A percentile compares a stretch with the other conserved stretches of the same genome.
These are phyloP conservation scores for Haematococcus lacustris DNA, from an alignment of 139 green algal species.

Conservation along the genomic window DNA sequence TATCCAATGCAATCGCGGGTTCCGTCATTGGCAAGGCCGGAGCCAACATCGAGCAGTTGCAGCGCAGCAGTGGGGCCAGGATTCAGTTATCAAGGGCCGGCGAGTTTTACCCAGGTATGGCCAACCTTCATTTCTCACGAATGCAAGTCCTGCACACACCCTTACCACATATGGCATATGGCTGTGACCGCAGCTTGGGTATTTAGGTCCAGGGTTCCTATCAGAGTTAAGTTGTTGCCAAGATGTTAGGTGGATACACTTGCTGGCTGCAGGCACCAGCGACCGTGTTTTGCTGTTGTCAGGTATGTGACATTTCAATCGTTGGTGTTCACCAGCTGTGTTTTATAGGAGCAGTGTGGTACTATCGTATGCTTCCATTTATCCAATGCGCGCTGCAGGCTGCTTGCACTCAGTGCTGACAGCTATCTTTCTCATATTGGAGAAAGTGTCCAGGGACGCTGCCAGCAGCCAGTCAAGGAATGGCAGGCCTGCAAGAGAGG, in stretches of 20 bases:
- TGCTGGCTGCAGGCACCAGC: constrained; percentile 69
- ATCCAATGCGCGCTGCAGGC: constrained; percentile 8
- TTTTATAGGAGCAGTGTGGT: neutral
- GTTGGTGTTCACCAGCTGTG: neutral
- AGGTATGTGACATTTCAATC: neutral
- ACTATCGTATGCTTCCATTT: neutral
- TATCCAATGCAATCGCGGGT: constrained; percentile 52
- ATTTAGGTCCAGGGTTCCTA: neutral
- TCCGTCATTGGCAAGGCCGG: constrained; percentile 31
- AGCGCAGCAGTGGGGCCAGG: constrained; percentile 46
- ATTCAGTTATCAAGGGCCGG: constrained; percentile 56
- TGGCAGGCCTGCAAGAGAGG: neutral
- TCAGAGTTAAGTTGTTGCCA: neutral
- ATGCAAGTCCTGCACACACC: neutral
- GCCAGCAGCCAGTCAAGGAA: neutral
- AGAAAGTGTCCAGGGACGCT: constrained; percentile 38
- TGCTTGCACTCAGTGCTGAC: constrained; percentile 58
- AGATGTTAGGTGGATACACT: neutral
- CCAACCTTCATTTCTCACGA: neutral
- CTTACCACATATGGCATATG: neutral
- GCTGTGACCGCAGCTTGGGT: too few species aligned
- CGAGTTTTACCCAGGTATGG: constrained; percentile 56
- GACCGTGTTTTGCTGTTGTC: constrained; percentile 76
- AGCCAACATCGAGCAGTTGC: constrained; percentile 60
- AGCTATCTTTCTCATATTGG: constrained; percentile 56